These are phyloP conservation scores for Penicillium occitanis DNA, from an alignment of 2,329 filamentous ascomycete species.

Conservation along the genomic window DNA sequence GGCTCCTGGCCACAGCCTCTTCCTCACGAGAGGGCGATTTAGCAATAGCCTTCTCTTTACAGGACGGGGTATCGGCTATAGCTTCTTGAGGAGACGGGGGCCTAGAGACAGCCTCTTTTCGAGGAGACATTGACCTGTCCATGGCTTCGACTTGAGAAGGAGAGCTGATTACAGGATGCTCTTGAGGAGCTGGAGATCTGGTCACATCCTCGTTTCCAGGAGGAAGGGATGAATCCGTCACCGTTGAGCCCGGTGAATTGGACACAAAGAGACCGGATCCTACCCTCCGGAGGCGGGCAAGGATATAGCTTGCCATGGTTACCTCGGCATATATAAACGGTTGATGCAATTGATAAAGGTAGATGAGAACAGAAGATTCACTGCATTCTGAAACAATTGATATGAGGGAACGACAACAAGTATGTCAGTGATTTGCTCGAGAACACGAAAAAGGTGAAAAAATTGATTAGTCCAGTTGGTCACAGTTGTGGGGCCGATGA, in stretches of 20 bases:
- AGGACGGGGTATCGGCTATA: background rate
- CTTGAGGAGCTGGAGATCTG: background rate
- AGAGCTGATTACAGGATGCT: background rate
- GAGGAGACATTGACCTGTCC: background rate
- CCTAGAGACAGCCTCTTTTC: background rate
- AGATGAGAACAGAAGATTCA: background rate
- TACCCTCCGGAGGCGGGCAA: background rate
- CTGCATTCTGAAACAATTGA: background rate
- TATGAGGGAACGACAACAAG: background rate
- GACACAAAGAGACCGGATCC: background rate
- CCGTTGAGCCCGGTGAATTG: background rate
- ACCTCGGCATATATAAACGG: background rate
- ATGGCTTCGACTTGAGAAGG: background rate
- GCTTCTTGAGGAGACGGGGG: background rate
- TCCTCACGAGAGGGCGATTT: background rate
- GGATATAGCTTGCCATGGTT: background rate
- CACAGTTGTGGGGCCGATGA: background rate
- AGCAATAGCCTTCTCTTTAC: background rate
- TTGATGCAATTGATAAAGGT: background rate
- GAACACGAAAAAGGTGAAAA: background rate
- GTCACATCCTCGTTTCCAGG: background rate
- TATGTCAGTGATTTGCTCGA: background rate
- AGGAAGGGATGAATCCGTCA: background rate
- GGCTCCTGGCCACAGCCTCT: background rate
- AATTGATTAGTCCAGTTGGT: constrained; percentile 3